Evolutionary conservation across 1,139 yeast species (phyloP).

Genomic region (Geotrichum fermentans): DNA sequence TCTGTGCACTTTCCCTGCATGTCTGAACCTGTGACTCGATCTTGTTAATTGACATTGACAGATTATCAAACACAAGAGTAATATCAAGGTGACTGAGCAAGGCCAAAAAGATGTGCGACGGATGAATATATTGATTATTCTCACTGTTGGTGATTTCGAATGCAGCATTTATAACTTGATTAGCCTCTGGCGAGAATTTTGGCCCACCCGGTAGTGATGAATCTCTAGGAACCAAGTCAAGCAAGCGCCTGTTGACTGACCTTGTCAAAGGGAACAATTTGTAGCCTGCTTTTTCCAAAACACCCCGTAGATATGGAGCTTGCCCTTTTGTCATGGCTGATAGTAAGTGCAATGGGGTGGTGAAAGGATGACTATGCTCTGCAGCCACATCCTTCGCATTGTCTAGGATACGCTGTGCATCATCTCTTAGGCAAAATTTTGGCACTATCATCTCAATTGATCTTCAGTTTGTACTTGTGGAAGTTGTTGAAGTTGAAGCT

Average conservation of each 20-base stretch:
- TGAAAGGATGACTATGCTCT: slow-evolving; percentile 76
- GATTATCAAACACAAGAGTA: slow-evolving; percentile 65
- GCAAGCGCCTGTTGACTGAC: slow-evolving; percentile 70
- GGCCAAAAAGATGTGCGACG: slow-evolving; percentile 85
- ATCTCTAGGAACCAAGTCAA: slow-evolving; percentile 74
- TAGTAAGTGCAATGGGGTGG: slow-evolving; percentile 77
- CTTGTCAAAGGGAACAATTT: slow-evolving; percentile 82
- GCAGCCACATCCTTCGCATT: slow-evolving; percentile 76
- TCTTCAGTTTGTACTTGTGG: too few relatives aligned
- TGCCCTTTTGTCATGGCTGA: slow-evolving; percentile 75
- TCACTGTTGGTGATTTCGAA: slow-evolving; percentile 75
- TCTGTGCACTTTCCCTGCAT: slow-evolving; percentile 83
- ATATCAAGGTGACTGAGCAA: slow-evolving; percentile 71
- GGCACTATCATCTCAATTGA: too few relatives aligned
- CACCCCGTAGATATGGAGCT: slow-evolving; percentile 59
- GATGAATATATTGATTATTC: slow-evolving; percentile 86
- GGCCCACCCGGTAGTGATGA: slow-evolving; percentile 78
- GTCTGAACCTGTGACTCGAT: slow-evolving; percentile 72
- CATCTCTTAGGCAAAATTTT: slow-evolving; percentile 89
- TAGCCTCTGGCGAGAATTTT: slow-evolving; percentile 49
- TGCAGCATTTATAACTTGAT: slow-evolving; percentile 60
- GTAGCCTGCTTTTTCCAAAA: slow-evolving; percentile 78
- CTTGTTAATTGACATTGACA: slow-evolving; percentile 60
- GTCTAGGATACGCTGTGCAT: slow-evolving; percentile 76
- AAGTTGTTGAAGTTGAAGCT: too few relatives aligned